Base-by-base conservation (phyloP, 1,284 basidiomycete genomes). In the Cutaneotrichosporon dermatis region DNA sequence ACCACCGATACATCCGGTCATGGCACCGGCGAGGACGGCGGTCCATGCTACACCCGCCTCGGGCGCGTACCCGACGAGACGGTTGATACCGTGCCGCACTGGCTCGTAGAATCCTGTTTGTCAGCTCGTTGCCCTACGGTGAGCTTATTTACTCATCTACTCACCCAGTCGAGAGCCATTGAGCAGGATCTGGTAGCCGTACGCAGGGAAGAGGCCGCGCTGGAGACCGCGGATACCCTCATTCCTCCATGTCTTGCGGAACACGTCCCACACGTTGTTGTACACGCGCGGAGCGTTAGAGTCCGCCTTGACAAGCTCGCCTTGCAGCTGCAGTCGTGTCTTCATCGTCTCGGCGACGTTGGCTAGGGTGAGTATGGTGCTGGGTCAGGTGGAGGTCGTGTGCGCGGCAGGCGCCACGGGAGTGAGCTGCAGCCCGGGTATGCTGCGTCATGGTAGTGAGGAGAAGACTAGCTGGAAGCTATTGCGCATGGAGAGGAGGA, bases 171-270 rank as follows among this genome's bases (percentile, higher is more conserved):
- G 86, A 39, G 90, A 96, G 9, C 95, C 96, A 72, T 99, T 99
- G 62, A 99, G 80, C 55, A 96, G 83, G 55, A 95, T 88, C 88
- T 96, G 92, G 76, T 96, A 96, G 40, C 85, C 84, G 79, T 96
- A 95, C 89, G 94, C 95, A 58, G 93, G 88, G 63, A 86, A 81
- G 50, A 99, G 82, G 63, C 95, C 95, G 75, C 95, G 82, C 77
- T 99, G 95, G 36, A 97, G 76, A 41, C 95, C 95, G 52, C 86
- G 83, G 55, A 98, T 80, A 10, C 95, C 95, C 78, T 99, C 95
- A 71, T 93, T 86, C 73, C 79, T 83, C 86, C 88, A 94, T 15
- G 94, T 97, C 80, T 98, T 97, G 37, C 79, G 79, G 59, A 96
- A 81, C 15, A 90, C 92, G 74, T 99, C 94, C 45, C 92, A 67